Conservation (phyloP, 2,329 filamentous ascomycete species). For the Exophiala dermatitidis region DNA sequence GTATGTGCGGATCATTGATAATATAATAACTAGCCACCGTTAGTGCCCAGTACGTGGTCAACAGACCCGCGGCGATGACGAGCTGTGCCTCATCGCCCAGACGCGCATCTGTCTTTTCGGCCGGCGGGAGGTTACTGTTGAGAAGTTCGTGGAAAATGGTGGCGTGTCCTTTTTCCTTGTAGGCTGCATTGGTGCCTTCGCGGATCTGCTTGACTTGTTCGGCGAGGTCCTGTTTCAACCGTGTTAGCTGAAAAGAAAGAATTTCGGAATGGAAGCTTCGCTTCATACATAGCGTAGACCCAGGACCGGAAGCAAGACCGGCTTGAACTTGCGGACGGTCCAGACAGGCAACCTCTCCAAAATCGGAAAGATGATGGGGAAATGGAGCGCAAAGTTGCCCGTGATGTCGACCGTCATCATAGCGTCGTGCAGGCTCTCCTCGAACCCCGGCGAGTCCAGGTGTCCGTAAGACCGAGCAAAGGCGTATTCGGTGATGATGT, state of each 20-base stretch:
- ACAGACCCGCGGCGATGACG: too few species aligned
- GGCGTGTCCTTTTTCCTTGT: too few species aligned
- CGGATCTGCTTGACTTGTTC: too few species aligned
- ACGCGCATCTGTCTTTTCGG: too few species aligned
- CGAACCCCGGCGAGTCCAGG: constrained; percentile 19
- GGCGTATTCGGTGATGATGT: constrained; percentile 41
- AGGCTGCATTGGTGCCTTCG: background rate
- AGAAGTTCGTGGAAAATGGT: too few species aligned
- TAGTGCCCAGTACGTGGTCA: too few species aligned
- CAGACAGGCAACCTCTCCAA: constrained; percentile 26
- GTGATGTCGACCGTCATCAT: constrained; percentile 15
- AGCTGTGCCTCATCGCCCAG: too few species aligned
- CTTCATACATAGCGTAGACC: background rate
- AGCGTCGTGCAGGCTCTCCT: constrained; percentile 15
- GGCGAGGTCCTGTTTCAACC: background rate
- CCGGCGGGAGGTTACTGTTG: too few species aligned
- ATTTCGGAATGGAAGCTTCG: background rate
- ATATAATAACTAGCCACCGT: too few species aligned
- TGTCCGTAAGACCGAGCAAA: constrained; percentile 22
- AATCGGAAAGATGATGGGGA: constrained; percentile 20
- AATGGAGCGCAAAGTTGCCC: constrained; percentile 12
- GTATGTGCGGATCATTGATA: too few species aligned
- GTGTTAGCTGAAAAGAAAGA: background rate
- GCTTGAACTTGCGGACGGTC: background rate
- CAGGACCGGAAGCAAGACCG: background rate